Evolutionary conservation across 305 asterid genomes (phyloP).

Genomic region (Euphrasia arctica): DNA sequence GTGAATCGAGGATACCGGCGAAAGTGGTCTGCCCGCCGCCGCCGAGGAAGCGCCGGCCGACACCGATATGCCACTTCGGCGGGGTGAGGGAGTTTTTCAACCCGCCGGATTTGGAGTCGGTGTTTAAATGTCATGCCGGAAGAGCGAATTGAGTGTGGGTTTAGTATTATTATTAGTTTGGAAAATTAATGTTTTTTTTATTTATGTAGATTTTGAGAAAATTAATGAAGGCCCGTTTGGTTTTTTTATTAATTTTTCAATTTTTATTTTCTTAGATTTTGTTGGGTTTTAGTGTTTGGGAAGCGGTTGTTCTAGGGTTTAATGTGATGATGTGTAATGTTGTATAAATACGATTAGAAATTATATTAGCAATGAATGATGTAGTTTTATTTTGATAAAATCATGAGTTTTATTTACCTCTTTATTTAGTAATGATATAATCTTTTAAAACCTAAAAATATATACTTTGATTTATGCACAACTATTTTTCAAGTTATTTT

Average conservation of each 20-base stretch:
- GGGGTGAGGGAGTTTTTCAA: conserved; percentile 42
- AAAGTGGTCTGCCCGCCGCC: conserved; percentile 47
- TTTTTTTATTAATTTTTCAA: conserved; percentile 2
- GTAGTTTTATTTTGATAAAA: background rate
- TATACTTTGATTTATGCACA: too few relatives aligned
- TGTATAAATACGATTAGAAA: conserved; percentile 32
- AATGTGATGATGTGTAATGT: conserved; percentile 9
- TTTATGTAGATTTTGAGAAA: conserved; percentile 11
- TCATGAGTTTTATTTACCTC: too few relatives aligned
- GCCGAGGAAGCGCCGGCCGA: conserved; percentile 64
- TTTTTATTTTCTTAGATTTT: background rate
- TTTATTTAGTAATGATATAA: too few relatives aligned
- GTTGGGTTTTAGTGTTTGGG: conserved; percentile 20
- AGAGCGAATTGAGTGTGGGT: conserved; percentile 28
- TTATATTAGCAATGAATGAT: conserved; percentile 24
- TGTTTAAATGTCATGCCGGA: conserved; percentile 40
- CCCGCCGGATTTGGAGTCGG: conserved; percentile 61
- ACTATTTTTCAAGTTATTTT: too few relatives aligned
- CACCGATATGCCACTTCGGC: conserved; percentile 34
- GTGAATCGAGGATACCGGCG: conserved; percentile 45
- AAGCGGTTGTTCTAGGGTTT: conserved; percentile 20
- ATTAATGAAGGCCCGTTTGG: conserved; percentile 2
- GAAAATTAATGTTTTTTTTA: conserved; percentile 7
- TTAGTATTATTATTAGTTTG: background rate
- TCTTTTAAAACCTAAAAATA: too few relatives aligned